These are phyloP conservation scores for Thalassiosira mediterranea DNA, from an alignment of 352 stramenopile genomes.

Conservation along the genomic window DNA sequence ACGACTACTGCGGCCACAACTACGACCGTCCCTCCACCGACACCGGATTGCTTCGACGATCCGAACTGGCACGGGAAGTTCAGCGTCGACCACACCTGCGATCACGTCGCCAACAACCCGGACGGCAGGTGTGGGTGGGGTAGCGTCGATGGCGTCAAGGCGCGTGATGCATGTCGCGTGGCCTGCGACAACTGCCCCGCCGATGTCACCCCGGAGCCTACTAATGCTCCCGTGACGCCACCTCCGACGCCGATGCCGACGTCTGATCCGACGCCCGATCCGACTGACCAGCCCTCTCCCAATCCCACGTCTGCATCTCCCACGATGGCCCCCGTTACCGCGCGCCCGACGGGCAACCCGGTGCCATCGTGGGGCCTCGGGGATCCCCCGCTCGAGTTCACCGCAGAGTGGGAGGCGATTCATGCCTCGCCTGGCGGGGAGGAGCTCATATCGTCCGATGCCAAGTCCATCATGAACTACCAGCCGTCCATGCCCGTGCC, in stretches of 20 bases:
- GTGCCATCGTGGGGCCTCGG: neutral
- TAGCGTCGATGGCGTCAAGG: neutral
- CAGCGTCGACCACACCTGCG: slow-evolving; percentile 16
- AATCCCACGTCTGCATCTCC: too few species aligned
- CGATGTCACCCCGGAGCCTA: neutral
- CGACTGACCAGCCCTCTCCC: too few species aligned
- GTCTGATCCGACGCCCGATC: neutral
- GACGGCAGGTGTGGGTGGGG: neutral
- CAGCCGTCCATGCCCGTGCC: slow-evolving; percentile 9
- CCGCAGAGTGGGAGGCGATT: neutral
- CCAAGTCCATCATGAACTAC: slow-evolving; percentile 9
- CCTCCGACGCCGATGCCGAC: too few species aligned
- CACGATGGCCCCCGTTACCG: neutral
- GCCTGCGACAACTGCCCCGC: slow-evolving; percentile 1
- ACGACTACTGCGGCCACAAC: too few species aligned
- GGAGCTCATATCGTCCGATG: neutral
- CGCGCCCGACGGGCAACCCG: neutral
- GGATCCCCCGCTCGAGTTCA: slow-evolving; percentile 5
- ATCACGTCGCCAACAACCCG: slow-evolving; percentile 9
- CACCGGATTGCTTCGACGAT: slow-evolving; percentile 14
- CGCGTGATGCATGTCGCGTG: neutral
- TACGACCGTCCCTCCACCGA: too few species aligned
- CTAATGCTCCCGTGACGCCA: too few species aligned
- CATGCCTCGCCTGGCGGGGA: neutral
- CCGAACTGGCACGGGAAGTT: slow-evolving; percentile 16